Percentiles rank a stretch among this genome's conserved stretches.
Conservation (phyloP, 2,329 filamentous ascomycete species). For the Aureobasidium vineae region DNA sequence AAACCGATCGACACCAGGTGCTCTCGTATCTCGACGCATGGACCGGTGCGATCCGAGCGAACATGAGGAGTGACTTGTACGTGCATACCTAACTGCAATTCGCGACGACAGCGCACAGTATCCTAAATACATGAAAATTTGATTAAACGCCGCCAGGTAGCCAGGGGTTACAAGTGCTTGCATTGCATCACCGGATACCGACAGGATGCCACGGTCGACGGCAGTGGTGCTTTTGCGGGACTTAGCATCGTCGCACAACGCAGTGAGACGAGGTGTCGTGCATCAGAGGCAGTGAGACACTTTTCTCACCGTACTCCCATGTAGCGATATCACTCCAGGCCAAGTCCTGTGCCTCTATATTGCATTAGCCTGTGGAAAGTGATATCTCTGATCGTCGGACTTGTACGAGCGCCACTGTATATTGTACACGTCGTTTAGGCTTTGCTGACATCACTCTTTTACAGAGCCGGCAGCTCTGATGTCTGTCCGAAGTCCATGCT, state of each 20-base stretch:
- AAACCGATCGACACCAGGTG: background rate
- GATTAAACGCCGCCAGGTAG: background rate
- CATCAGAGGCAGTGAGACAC: slow-evolving; percentile 14
- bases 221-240: background rate
- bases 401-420: background rate
- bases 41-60: slow-evolving; percentile 14
- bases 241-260: slow-evolving; percentile 2
- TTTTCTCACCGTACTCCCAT: background rate
- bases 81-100: slow-evolving; percentile 13
- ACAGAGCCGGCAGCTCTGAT: background rate
- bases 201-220: background rate
- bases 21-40: slow-evolving; percentile 7
- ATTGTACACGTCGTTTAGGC: background rate
- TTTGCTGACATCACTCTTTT: slow-evolving; percentile 7
- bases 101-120: slow-evolving; percentile 15
- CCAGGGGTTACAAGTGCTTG: background rate
- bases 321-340: background rate
- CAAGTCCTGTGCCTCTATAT: background rate
- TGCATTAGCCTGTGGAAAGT: background rate
- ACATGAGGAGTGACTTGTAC: background rate
- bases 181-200: slow-evolving; percentile 18
- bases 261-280: slow-evolving; percentile 18
- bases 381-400: background rate
- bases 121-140: background rate
- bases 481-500: background rate